These are phyloP conservation scores for Vaccinium macrocarpon DNA, from an alignment of 148 eudicot genomes.

Conservation along the genomic window DNA sequence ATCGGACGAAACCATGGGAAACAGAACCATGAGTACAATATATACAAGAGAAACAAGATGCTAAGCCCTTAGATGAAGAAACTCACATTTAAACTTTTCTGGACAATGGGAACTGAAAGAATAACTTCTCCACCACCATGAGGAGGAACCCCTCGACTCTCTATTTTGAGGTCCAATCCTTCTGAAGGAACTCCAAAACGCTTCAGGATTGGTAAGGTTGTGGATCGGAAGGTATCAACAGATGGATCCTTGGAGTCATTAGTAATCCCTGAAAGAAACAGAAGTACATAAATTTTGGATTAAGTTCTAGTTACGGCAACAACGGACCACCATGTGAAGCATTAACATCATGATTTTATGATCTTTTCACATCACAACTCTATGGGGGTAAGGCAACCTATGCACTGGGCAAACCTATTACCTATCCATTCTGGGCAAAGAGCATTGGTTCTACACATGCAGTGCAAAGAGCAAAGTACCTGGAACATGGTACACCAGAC, in stretches of 20 bases:
- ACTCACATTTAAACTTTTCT: conserved; percentile 56
- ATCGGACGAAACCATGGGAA: not conserved
- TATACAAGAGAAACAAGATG: not conserved
- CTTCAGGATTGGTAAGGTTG: conserved; percentile 67
- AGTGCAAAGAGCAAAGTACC: not conserved
- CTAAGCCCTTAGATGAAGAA: not conserved
- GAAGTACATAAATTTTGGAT: not conserved
- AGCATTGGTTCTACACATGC: not conserved
- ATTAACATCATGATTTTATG: not conserved
- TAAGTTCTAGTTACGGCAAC: not conserved
- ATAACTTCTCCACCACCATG: conserved; percentile 83
- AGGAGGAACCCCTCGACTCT: conserved; percentile 80
- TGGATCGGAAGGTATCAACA: conserved; percentile 74
- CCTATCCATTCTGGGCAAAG: not conserved
- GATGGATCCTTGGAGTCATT: conserved; percentile 84
- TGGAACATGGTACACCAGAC: no score
- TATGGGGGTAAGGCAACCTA: not conserved
- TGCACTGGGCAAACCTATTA: not conserved
- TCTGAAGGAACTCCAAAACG: conserved; percentile 83
- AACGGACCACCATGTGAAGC: not conserved
- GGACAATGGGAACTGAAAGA: conserved; percentile 71
- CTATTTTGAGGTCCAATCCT: conserved; percentile 79
- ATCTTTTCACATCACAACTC: not conserved
- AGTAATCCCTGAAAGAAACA: conserved; percentile 64
- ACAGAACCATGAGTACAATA: conserved; percentile 35